Conservation (phyloP, 352 stramenopile genomes). For the Pythium chondricola region DNA sequence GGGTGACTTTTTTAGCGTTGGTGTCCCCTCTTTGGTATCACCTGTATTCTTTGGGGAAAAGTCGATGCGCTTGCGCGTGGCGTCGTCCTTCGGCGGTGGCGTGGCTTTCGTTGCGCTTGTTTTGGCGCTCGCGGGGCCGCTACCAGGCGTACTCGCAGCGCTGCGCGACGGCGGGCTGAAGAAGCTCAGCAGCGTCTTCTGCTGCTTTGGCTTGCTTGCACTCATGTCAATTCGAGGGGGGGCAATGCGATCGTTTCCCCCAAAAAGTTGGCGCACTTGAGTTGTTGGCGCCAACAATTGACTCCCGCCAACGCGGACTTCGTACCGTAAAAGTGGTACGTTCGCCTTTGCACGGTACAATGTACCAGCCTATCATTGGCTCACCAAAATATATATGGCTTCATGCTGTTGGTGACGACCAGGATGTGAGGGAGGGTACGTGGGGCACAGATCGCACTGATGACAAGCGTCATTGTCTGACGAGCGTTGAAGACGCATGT, state of each 20-base stretch:
- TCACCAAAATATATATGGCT: not conserved
- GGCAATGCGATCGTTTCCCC: too few relatives aligned
- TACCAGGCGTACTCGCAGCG: slow-evolving; percentile 4
- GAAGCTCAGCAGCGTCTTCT: slow-evolving; percentile 83
- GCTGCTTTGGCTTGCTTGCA: slow-evolving; percentile 41
- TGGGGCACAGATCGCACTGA: not conserved
- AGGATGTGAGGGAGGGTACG: not conserved
- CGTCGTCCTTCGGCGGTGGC: too few relatives aligned
- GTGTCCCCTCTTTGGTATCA: not conserved
- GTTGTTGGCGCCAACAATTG: too few relatives aligned
- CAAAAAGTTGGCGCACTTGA: slow-evolving; percentile 11
- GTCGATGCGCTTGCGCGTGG: slow-evolving; percentile 57
- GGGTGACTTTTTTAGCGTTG: not conserved
- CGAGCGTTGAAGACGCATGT: not conserved
- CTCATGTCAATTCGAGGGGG: too few relatives aligned
- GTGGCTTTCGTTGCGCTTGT: slow-evolving; percentile 3
- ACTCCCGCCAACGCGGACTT: too few relatives aligned
- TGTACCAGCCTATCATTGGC: not conserved
- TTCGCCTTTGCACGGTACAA: slow-evolving; percentile 17
- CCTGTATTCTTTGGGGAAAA: slow-evolving; percentile 51
- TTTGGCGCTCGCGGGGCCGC: not conserved
- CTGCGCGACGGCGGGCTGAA: slow-evolving; percentile 58
- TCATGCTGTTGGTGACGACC: not conserved
- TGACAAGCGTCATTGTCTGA: not conserved
- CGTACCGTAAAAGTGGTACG: slow-evolving; percentile 11